A percentile compares a stretch with the other conserved stretches of the same genome.
Evolutionary conservation across 495 filamentous ascomycete genomes (phyloP).

Genomic region (Xylaria palmicola): DNA sequence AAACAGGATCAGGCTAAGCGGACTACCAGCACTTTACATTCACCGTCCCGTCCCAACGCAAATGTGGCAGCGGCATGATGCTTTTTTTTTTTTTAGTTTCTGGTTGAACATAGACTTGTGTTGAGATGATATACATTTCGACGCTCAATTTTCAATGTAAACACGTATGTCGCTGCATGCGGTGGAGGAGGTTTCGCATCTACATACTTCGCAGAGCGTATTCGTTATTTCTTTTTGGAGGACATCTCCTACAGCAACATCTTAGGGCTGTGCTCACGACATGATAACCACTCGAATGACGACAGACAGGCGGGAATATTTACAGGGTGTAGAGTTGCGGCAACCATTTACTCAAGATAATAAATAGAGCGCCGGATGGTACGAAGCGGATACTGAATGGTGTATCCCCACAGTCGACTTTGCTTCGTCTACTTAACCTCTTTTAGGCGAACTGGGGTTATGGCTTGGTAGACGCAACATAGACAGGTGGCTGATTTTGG

Average conservation of each 20-base stretch:
- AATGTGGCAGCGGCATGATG: neutral
- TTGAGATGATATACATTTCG: neutral
- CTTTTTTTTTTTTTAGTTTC: neutral
- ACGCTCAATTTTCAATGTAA: neutral
- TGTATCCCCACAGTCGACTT: neutral
- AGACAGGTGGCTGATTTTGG: conserved; percentile 4
- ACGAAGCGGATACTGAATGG: neutral
- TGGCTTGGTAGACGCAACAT: conserved; percentile 9
- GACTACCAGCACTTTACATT: neutral
- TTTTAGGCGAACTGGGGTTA: conserved; percentile 8
- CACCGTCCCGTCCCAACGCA: neutral
- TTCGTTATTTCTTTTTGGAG: neutral
- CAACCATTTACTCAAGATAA: conserved; percentile 2
- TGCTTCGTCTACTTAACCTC: neutral
- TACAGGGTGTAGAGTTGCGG: conserved; percentile 11
- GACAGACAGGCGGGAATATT: neutral
- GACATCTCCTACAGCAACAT: conserved; percentile 3
- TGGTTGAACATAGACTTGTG: neutral
- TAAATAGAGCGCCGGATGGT: neutral
- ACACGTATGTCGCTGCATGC: neutral
- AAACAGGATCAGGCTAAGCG: conserved; percentile 14
- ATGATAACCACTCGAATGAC: neutral
- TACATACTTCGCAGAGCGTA: neutral
- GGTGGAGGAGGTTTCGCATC: neutral
- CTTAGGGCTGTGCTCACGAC: conserved; percentile 1